phyloP scores from a whole-genome alignment of 768 basidiomycete genomes.

The Lyophyllum semitale region DNA sequence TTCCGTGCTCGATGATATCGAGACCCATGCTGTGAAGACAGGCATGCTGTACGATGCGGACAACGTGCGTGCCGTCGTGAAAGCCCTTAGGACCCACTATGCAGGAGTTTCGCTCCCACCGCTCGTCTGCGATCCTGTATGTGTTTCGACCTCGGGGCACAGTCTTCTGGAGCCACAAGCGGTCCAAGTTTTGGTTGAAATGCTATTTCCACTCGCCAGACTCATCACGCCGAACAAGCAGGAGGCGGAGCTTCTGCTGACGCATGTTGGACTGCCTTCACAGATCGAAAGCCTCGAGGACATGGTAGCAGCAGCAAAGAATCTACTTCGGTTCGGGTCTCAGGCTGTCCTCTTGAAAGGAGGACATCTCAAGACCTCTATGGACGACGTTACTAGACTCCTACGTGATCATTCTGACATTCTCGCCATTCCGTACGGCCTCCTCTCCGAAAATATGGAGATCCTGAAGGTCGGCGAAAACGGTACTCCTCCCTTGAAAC shows the following conservation, averaged over 20 bases:
- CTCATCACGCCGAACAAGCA: slow-evolving; percentile 85
- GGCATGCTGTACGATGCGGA: slow-evolving; percentile 81
- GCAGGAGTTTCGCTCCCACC: slow-evolving; percentile 37
- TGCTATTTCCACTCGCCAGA: slow-evolving; percentile 73
- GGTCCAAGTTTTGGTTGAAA: slow-evolving; percentile 52
- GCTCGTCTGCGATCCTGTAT: slow-evolving; percentile 87
- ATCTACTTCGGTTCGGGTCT: slow-evolving; percentile 49
- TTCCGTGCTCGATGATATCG: slow-evolving; percentile 72
- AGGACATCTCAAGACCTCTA: slow-evolving; percentile 62
- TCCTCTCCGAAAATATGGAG: slow-evolving; percentile 63
- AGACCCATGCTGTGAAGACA: slow-evolving; percentile 77
- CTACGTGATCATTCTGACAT: slow-evolving; percentile 28
- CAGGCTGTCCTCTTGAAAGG: slow-evolving; percentile 80
- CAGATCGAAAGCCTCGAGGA: slow-evolving; percentile 50
- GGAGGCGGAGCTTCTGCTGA: slow-evolving; percentile 75
- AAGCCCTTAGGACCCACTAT: slow-evolving; percentile 48
- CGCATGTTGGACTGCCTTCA: slow-evolving; percentile 26
- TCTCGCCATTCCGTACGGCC: slow-evolving; percentile 41
- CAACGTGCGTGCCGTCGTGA: slow-evolving; percentile 52
- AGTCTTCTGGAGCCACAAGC: slow-evolving; percentile 71
- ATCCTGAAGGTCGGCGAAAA: slow-evolving; percentile 44
- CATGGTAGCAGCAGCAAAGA: slow-evolving; percentile 59
- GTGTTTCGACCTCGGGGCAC: slow-evolving; percentile 89
- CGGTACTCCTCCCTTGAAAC: slow-evolving; percentile 15
- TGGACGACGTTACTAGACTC: slow-evolving; percentile 44